Conservation (phyloP, 73 alveolate species). For the Strombidium stylifer region DNA sequence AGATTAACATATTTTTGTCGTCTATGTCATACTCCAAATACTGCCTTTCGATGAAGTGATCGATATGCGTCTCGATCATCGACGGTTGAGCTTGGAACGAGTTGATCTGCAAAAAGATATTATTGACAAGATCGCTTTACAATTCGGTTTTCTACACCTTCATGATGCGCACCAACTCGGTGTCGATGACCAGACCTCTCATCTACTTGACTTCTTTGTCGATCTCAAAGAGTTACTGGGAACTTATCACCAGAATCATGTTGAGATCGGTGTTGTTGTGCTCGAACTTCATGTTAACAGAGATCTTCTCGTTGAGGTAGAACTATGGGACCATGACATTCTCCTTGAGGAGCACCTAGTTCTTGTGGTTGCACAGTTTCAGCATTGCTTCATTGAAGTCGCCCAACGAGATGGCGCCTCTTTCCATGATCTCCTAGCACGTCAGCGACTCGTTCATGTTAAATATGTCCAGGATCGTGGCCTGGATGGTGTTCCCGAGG, state of each 20-base stretch:
- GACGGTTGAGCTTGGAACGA: conserved; percentile 90
- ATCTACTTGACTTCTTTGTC: conserved; percentile 55
- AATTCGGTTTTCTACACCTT: conserved; percentile 69
- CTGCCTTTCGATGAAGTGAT: conserved; percentile 81
- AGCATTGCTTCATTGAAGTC: conserved; percentile 43
- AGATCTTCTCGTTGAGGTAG: conserved; percentile 45
- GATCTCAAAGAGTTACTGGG: conserved; percentile 12
- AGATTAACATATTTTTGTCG: conserved; percentile 75
- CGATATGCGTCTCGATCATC: conserved; percentile 85
- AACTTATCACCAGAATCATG: conserved; percentile 40
- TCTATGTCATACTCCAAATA: conserved; percentile 77
- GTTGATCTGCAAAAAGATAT: conserved; percentile 77
- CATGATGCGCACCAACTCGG: conserved; percentile 74
- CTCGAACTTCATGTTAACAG: conserved; percentile 28
- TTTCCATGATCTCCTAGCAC: conserved; percentile 45
- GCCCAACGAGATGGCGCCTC: conserved; percentile 46
- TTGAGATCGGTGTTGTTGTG: conserved; percentile 28
- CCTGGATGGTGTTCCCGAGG: conserved; percentile 53
- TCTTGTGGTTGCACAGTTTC: conserved; percentile 61
- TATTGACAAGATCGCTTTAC: conserved; percentile 71
- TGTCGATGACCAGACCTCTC: conserved; percentile 59
- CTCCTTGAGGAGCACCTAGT: conserved; percentile 51
- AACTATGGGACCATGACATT: conserved; percentile 48
- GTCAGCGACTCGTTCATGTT: conserved; percentile 43
- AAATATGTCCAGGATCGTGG: conserved; percentile 56